Evolutionary conservation across 352 stramenopile species (phyloP), one percentile per base, ranked within the genome.

Genomic region (Pythium grandisporangium): DNA sequence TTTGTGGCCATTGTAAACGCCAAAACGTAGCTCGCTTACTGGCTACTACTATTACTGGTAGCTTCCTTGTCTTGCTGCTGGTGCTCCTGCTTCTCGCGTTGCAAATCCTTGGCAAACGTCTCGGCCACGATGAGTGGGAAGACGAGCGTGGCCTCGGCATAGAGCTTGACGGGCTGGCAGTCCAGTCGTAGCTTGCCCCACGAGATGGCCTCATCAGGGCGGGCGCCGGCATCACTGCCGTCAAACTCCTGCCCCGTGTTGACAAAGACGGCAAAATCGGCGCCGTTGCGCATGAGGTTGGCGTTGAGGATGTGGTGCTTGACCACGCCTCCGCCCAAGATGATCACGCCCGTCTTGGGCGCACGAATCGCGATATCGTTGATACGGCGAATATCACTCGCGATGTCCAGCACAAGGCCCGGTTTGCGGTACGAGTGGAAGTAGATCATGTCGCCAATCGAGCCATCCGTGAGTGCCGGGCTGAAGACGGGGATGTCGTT

Each of bases 391-490:
- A 99, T 99, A 61, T 99, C 96, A 39, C 91, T 83, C 14, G 83
- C 87, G 48, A 99, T 97, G 57, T 99, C 97, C 8, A 99, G 54
- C 7, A 99, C 60, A 37, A 99, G 95, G 3, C 96, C 97, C 32
- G 91, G 81, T 17, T 96, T 86, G 58, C 98, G 98, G 79, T 99
- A 99, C 45, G 92, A 98, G 66, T 99, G 96, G 60, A 99, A 99
- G 77, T 98, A 99, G n/a, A 99, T 88, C 97, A 99, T 99, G 61
- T 99, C 97, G 27, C 97, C 97, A 45, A 99, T 94, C 32, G 85
- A 98, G 36, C 97, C 97, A 67, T 99, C 97, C 25, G 97, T 99
- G 30, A 99, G 68, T 12, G 96, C 95, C 0, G 97, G 97, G 59
- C 95, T 99, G 63, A 99, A 99, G 6, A 99, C 92, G 5, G 97